Percentiles rank a stretch among this genome's conserved stretches.
Conservation (phyloP, 163 green algal species). For the Prototheca cutis region DNA sequence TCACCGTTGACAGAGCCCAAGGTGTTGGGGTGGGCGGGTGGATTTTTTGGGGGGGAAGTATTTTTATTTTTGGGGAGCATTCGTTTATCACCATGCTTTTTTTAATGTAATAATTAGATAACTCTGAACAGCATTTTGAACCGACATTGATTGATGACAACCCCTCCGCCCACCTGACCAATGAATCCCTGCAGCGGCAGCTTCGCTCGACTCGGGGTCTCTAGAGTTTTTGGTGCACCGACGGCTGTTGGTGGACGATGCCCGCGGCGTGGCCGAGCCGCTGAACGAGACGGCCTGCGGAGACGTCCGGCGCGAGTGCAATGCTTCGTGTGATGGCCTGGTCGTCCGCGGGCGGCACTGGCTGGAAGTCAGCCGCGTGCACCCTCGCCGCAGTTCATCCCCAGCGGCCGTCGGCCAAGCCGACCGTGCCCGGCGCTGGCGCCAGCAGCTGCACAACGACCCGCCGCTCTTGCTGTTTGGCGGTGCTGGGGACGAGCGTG, state of each 20-base stretch:
- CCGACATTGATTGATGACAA: too few species aligned
- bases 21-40: conserved; percentile 15
- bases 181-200: conserved; percentile 23
- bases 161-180: too few species aligned
- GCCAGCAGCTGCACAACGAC: conserved; percentile 42
- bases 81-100: too few species aligned
- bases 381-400: too few species aligned
- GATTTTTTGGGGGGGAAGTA: not conserved
- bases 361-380: conserved; percentile 10
- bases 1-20: conserved; percentile 60
- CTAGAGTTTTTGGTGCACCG: conserved; percentile 59
- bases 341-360: conserved; percentile 41
- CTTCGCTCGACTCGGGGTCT: conserved; percentile 50
- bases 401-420: not conserved
- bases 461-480: conserved; percentile 43
- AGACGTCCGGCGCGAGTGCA: conserved; percentile 23
- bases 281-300: conserved; percentile 64
- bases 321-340: conserved; percentile 20
- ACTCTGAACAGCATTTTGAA: too few species aligned
- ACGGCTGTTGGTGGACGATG: conserved; percentile 41
- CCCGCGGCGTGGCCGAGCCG: conserved; percentile 55
- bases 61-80: too few species aligned
- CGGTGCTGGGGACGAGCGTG: too few species aligned
- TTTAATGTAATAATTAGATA: too few species aligned
- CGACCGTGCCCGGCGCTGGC: conserved; percentile 8